Conservation (phyloP, 805 yeast species). For the Saccharomycopsis fodiens region DNA sequence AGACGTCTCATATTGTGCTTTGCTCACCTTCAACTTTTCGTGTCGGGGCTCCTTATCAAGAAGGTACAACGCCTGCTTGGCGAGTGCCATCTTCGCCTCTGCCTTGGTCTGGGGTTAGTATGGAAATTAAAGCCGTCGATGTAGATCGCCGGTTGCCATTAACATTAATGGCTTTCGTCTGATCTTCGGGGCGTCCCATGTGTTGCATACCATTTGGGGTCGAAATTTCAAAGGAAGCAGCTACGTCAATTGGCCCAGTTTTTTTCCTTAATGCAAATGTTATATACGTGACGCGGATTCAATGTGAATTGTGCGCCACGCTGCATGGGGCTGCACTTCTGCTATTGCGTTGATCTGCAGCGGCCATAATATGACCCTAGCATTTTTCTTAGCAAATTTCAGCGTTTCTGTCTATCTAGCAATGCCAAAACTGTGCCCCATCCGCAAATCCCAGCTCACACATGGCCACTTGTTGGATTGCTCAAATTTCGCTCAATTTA, state of each 20-base stretch:
- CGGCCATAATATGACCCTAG: too few relatives aligned
- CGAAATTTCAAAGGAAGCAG: background rate
- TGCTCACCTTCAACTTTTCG: conserved; percentile 14
- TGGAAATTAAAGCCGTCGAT: conserved; percentile 2
- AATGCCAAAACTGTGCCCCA: too few relatives aligned
- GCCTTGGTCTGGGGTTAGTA: background rate
- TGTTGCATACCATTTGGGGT: background rate
- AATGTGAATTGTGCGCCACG: background rate
- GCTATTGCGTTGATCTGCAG: too few relatives aligned
- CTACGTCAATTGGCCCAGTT: background rate
- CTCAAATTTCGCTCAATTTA: too few relatives aligned
- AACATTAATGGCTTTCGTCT: too few relatives aligned
- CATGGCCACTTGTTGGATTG: too few relatives aligned
- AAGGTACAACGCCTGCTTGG: conserved; percentile 6
- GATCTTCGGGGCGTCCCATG: background rate
- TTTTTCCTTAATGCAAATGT: conserved; percentile 6
- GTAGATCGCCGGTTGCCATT: background rate
- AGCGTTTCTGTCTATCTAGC: too few relatives aligned
- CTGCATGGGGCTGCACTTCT: too few relatives aligned
- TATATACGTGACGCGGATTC: conserved; percentile 2
- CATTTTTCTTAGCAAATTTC: too few relatives aligned
- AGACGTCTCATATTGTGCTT: background rate
- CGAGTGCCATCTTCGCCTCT: background rate
- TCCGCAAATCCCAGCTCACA: too few relatives aligned
- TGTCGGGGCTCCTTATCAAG: conserved; percentile 19